Evolutionary conservation across 805 yeast genomes (phyloP), one percentile per base, ranked within the genome.

Genomic region (Grigorovia transvaalensis): DNA sequence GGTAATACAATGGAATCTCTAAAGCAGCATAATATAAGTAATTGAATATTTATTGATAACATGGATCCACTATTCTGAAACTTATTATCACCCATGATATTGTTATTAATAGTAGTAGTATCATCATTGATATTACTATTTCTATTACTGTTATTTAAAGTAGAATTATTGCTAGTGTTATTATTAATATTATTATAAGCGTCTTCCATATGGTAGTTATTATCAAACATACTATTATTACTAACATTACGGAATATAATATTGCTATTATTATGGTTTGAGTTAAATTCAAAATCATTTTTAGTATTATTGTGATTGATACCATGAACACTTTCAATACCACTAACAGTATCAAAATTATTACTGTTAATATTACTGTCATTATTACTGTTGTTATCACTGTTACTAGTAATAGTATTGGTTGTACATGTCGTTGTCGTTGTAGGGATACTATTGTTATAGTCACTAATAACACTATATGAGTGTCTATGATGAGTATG

Each of bases 1-100:
- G 83, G 84, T 4, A 80, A 62, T 1, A 80, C 76, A 13, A 80
- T 71, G 29, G 74, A 65, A 56, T 80, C 82, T 52, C 85, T 65
- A 59, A 79, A 79, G 15, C 76, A 65, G n/a, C 66, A 59, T 19
- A 79, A 60, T 1, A 79, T 54, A 12, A 77, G 51, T 46, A 71
- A 69, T 48, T 71, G 71, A 1, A 75, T 70, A 1, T 74, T 66
- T 9, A 18, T 41, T 20, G 30, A 19, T 17, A 19, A 33, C 38
- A 33, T 33, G 11, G 33, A 17, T 23, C 46, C 23, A 15, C 46
- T 13, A 15, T 11, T 15, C 15, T 35, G n/a, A n/a, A 11, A 27
- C 12, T 9, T 20, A 15, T 23, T 23, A 23, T 23, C 27, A 23
- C 6, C 46, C 9, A 23, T 27, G 3, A 18, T 46, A 17, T n/a